Percentiles rank a stretch among this genome's conserved stretches.
phyloP scores from a whole-genome alignment of 1,284 basidiomycete species.

The Sparassis latifolia region DNA sequence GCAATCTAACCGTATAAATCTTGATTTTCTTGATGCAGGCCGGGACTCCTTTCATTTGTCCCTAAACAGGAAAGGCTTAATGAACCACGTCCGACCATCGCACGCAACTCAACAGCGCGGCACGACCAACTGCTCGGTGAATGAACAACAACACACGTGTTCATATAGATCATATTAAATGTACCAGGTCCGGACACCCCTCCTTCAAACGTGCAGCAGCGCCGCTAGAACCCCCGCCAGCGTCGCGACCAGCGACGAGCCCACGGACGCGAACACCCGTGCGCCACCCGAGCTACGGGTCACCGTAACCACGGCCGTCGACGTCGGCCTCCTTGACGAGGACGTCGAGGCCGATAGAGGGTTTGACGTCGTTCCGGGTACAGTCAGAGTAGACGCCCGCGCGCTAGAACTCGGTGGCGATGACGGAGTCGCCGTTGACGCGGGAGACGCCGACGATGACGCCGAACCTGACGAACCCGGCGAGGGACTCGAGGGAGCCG shows the following conservation, averaged over 20 bases:
- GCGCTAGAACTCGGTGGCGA: background rate
- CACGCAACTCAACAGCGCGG: background rate
- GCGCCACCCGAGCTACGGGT: background rate
- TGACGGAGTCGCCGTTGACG: background rate
- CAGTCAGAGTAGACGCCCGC: background rate
- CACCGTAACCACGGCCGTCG: background rate
- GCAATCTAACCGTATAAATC: background rate
- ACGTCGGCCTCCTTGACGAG: background rate
- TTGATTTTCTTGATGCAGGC: background rate
- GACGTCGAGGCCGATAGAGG: background rate
- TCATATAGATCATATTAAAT: too few relatives aligned
- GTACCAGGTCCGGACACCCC: too few relatives aligned
- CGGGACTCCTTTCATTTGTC: background rate
- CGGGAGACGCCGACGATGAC: background rate
- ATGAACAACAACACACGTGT: background rate
- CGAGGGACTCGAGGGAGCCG: background rate
- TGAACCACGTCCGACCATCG: background rate
- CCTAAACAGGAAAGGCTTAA: background rate
- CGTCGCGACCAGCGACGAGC: too few relatives aligned
- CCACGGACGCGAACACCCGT: background rate
- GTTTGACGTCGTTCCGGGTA: background rate
- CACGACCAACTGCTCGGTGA: background rate
- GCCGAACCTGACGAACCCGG: background rate
- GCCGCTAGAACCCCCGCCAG: too few relatives aligned
- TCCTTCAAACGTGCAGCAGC: too few relatives aligned